Conservation (phyloP, 495 filamentous ascomycete genomes). For the Penicillium longicatenatum region DNA sequence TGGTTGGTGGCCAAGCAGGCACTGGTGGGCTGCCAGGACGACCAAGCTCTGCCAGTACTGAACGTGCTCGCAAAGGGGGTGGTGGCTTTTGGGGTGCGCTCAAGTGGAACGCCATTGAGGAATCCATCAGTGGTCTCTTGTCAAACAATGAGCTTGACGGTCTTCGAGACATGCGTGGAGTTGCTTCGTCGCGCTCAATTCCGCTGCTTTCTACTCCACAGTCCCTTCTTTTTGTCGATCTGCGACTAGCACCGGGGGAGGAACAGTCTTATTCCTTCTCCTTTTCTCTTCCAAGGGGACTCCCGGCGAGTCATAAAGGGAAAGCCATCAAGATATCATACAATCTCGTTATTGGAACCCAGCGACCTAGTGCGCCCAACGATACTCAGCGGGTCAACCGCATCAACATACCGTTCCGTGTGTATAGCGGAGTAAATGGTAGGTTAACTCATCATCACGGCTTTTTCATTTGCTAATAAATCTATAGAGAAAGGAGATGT, state of each 20-base stretch:
- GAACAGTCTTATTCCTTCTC: conserved; percentile 83
- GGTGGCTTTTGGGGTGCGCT: conserved; percentile 81
- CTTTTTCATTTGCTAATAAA: conserved; percentile 21
- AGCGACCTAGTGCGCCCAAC: conserved; percentile 72
- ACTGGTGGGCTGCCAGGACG: conserved; percentile 64
- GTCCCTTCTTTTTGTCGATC: conserved; percentile 93
- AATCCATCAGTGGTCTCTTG: conserved; percentile 82
- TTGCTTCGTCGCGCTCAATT: conserved; percentile 75
- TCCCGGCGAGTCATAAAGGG: conserved; percentile 88
- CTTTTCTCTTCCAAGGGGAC: conserved; percentile 79
- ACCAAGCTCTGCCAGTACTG: conserved; percentile 34
- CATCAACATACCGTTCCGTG: conserved; percentile 94
- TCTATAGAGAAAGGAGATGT: conserved; percentile 61
- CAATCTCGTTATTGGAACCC: conserved; percentile 88
- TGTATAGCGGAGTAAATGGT: conserved; percentile 86
- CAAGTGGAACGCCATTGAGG: conserved; percentile 87
- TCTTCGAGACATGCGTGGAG: conserved; percentile 90
- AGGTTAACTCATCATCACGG: conserved; percentile 20
- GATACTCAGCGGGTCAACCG: conserved; percentile 82
- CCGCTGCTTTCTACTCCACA: conserved; percentile 94
- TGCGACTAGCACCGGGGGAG: conserved; percentile 84
- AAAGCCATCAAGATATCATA: conserved; percentile 94
- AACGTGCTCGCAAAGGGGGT: conserved; percentile 72
- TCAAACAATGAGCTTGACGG: conserved; percentile 85
- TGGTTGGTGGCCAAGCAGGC: conserved; percentile 78